Conservation (phyloP, 176 grass and related monocot genomes). For the Carex myosuroides region DNA sequence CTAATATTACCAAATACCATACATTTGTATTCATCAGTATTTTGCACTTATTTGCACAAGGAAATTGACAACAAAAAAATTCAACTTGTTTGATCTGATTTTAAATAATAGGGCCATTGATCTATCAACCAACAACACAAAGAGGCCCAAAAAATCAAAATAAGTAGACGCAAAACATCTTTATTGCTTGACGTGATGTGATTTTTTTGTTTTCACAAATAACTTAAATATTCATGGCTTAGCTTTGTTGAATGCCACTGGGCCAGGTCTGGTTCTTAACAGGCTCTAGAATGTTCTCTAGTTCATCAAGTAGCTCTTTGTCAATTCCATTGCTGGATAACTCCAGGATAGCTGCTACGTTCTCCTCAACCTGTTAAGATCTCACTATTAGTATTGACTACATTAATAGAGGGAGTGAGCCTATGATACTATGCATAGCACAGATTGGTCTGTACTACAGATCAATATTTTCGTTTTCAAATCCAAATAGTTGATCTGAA, state of each 20-base stretch:
- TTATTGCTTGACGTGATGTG: neutral
- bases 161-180: neutral
- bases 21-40: neutral
- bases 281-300: conserved; percentile 60
- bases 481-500: too few species aligned
- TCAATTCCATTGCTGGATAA: conserved; percentile 62
- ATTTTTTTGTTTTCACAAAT: neutral
- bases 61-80: neutral
- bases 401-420: neutral
- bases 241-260: conserved; percentile 60
- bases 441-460: too few species aligned
- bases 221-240: conserved; percentile 1
- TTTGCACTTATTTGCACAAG: neutral
- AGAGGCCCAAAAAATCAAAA: neutral
- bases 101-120: too few species aligned
- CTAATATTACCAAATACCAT: neutral
- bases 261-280: conserved; percentile 87
- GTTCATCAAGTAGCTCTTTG: conserved; percentile 55
- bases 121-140: neutral
- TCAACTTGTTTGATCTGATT: neutral
- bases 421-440: too few species aligned
- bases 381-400: neutral
- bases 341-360: conserved; percentile 52
- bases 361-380: conserved; percentile 74
- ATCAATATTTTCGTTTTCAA: too few species aligned